Percentiles rank a stretch among this genome's conserved stretches.
Evolutionary conservation across 2,329 filamentous ascomycete genomes (phyloP).

Genomic region (Alternaria triticina): DNA sequence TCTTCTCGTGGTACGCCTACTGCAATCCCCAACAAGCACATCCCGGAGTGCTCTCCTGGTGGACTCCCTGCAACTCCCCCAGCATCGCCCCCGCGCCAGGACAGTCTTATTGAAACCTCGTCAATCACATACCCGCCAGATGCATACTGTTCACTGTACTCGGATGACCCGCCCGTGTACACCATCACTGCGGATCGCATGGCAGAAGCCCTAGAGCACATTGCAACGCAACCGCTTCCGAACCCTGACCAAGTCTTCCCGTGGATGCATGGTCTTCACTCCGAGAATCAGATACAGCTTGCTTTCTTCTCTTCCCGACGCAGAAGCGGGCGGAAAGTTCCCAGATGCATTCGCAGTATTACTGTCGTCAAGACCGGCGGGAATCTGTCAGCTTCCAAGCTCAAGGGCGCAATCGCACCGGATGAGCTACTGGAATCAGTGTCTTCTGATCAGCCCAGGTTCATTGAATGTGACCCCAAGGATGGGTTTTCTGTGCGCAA

Average conservation of each 20-base stretch:
- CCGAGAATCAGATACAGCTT: conserved; percentile 85
- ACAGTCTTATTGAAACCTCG: conserved; percentile 62
- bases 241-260: conserved; percentile 88
- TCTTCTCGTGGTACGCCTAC: conserved; percentile 63
- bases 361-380: conserved; percentile 90
- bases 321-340: conserved; percentile 71
- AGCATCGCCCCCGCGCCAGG: conserved; percentile 66
- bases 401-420: conserved; percentile 86
- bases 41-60: conserved; percentile 87
- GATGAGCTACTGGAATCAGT: conserved; percentile 73
- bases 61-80: conserved; percentile 62
- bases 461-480: conserved; percentile 82
- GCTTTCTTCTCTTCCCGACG: conserved; percentile 85
- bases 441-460: conserved; percentile 62
- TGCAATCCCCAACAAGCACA: conserved; percentile 82
- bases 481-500: conserved; percentile 96
- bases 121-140: conserved; percentile 80
- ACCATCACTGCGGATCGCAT: conserved; percentile 73
- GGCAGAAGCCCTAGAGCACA: conserved; percentile 75
- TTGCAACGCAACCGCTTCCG: conserved; percentile 80
- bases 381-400: conserved; percentile 72
- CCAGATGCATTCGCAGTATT: conserved; percentile 78
- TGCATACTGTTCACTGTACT: conserved; percentile 63
- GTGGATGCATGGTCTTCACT: conserved; percentile 93
- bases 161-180: conserved; percentile 66